These are phyloP conservation scores for Plasmopara halstedii DNA, from an alignment of 352 stramenopile species.

Conservation along the genomic window DNA sequence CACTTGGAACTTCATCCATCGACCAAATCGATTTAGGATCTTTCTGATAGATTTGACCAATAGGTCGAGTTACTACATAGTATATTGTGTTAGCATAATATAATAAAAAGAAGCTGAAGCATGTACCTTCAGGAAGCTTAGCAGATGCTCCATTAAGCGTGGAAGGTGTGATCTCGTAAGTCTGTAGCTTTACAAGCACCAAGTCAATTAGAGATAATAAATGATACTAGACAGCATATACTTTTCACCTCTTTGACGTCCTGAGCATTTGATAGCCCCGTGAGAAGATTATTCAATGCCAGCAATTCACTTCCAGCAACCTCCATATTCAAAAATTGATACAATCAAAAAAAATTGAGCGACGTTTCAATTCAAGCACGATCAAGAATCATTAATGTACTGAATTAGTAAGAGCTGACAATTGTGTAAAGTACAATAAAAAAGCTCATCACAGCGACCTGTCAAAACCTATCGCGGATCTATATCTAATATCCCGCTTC, in stretches of 20 bases:
- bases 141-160: slow-evolving; percentile 18
- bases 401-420: too few species aligned
- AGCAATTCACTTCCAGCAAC: slow-evolving; percentile 24
- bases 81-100: not conserved
- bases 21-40: slow-evolving; percentile 72
- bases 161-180: slow-evolving; percentile 9
- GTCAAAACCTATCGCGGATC: too few species aligned
- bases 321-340: slow-evolving; percentile 29
- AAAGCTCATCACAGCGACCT: slow-evolving; percentile 40
- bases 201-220: not conserved
- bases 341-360: too few species aligned
- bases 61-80: slow-evolving; percentile 44
- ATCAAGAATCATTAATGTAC: too few species aligned
- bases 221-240: not conserved
- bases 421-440: too few species aligned
- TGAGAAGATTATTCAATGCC: slow-evolving; percentile 27
- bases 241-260: slow-evolving; percentile 8
- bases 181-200: not conserved
- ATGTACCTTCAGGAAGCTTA: slow-evolving; percentile 26
- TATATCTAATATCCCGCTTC: slow-evolving; percentile 46
- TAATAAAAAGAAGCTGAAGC: not conserved
- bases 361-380: too few species aligned
- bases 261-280: slow-evolving; percentile 14
- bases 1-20: slow-evolving; percentile 57
- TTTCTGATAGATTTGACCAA: slow-evolving; percentile 54